A percentile compares a stretch with the other conserved stretches of the same genome.
phyloP scores from a whole-genome alignment of 495 filamentous ascomycete species.

The Daldinia bambusicola region DNA sequence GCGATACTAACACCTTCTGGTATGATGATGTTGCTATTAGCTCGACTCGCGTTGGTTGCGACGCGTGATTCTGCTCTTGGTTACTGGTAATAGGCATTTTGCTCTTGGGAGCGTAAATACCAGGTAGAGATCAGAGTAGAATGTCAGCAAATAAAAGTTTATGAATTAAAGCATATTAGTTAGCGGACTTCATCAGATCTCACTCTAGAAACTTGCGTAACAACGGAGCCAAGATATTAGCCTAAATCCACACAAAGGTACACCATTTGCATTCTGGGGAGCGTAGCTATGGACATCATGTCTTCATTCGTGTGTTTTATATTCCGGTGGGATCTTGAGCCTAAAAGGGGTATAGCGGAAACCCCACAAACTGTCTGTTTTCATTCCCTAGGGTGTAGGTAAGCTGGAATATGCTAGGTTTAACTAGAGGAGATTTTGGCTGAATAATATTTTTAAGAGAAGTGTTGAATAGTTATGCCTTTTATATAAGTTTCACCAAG shows the following conservation, averaged over 20 bases:
- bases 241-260: not conserved
- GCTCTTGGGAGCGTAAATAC: too few species aligned
- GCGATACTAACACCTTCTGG: conserved; percentile 68
- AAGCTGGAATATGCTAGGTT: too few species aligned
- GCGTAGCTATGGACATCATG: not conserved
- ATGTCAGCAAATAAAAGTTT: not conserved
- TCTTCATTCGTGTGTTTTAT: not conserved
- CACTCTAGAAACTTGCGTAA: not conserved
- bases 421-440: too few species aligned
- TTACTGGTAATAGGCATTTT: not conserved
- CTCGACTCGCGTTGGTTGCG: conserved; percentile 60
- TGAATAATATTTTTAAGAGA: too few species aligned
- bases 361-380: not conserved
- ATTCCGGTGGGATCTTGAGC: not conserved
- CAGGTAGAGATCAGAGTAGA: too few species aligned
- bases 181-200: not conserved
- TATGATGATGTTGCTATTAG: conserved; percentile 64
- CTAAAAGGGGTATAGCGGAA: not conserved
- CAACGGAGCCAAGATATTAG: not conserved
- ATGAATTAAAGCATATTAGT: not conserved
- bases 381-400: not conserved
- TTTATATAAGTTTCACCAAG: too few species aligned
- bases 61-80: not conserved
- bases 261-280: not conserved
- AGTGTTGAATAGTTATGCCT: too few species aligned